Percentiles rank a stretch among this genome's conserved stretches.
phyloP scores from a whole-genome alignment of 495 filamentous ascomycete species.

The Staphylotrichum longicolle region DNA sequence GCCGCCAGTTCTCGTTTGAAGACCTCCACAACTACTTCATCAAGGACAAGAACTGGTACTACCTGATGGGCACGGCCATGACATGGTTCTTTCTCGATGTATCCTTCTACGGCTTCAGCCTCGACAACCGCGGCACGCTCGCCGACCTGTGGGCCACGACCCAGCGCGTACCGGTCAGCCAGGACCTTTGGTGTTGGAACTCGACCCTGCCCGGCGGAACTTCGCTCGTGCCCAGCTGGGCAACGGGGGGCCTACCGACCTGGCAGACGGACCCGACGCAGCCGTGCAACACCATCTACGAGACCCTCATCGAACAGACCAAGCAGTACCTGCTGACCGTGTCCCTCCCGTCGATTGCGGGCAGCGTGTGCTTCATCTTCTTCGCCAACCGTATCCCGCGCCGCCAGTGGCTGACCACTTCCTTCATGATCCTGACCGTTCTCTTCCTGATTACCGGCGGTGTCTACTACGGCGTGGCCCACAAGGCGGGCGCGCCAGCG shows the following conservation, averaged over 20 bases:
- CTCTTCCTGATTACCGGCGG: conserved; percentile 77
- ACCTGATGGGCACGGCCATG: conserved; percentile 38
- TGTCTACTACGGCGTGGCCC: conserved; percentile 56
- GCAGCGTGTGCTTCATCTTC: conserved; percentile 39
- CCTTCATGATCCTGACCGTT: conserved; percentile 66
- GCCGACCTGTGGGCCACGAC: conserved; percentile 38
- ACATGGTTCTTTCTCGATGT: conserved; percentile 43
- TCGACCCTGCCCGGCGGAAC: conserved; percentile 49
- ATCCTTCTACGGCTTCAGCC: conserved; percentile 39
- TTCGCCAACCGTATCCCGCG: conserved; percentile 65
- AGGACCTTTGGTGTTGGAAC: conserved; percentile 49
- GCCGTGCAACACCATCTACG: conserved; percentile 56
- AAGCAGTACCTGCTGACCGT: conserved; percentile 67
- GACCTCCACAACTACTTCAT: conserved; percentile 36
- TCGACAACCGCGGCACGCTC: conserved; percentile 38
- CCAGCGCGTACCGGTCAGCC: conserved; percentile 10
- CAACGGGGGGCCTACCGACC: conserved; percentile 22
- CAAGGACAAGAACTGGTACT: conserved; percentile 38
- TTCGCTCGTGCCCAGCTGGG: conserved; percentile 33
- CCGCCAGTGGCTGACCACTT: conserved; percentile 46
- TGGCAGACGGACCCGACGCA: conserved; percentile 40
- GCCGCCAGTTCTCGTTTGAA: conserved; percentile 34
- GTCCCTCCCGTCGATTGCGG: conserved; percentile 61
- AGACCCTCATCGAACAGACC: conserved; percentile 63
- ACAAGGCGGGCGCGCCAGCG: conserved; percentile 37